These are phyloP conservation scores for Beta corolliflora DNA, from an alignment of 179 eudicot species.

Conservation along the genomic window DNA sequence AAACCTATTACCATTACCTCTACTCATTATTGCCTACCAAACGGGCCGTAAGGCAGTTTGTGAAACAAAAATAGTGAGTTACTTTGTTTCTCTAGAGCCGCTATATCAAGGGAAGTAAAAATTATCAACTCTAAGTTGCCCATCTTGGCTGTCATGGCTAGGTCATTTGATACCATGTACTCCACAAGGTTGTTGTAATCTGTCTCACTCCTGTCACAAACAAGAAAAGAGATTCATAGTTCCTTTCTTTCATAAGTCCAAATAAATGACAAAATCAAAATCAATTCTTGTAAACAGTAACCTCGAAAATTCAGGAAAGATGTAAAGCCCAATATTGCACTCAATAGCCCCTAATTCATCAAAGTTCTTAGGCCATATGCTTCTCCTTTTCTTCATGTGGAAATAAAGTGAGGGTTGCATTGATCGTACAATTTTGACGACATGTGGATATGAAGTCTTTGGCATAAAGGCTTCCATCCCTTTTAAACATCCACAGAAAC, in stretches of 20 bases:
- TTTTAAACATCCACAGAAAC: background rate
- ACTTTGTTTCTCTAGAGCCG: slow-evolving; percentile 4
- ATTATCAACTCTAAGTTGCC: slow-evolving; percentile 10
- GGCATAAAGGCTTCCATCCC: slow-evolving; percentile 23
- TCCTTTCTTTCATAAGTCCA: background rate
- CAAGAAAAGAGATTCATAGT: background rate
- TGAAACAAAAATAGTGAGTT: background rate
- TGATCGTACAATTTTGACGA: background rate
- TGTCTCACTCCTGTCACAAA: slow-evolving; percentile 17
- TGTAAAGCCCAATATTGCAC: slow-evolving; percentile 10
- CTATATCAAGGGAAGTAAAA: slow-evolving; percentile 24
- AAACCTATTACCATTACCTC: too few species aligned
- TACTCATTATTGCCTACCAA: too few species aligned
- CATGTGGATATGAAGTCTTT: slow-evolving; percentile 16
- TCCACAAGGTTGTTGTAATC: slow-evolving; percentile 24
- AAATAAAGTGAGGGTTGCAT: slow-evolving; percentile 15
- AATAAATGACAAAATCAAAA: background rate
- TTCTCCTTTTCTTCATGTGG: slow-evolving; percentile 10
- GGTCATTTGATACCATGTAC: slow-evolving; percentile 24
- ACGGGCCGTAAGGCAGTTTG: background rate
- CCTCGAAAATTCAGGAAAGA: slow-evolving; percentile 24
- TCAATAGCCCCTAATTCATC: slow-evolving; percentile 21
- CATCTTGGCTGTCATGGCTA: slow-evolving; percentile 23
- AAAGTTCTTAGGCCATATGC: slow-evolving; percentile 25
- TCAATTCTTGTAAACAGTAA: background rate